Evolutionary conservation across 1,139 yeast genomes (phyloP).

Genomic region (Schwanniomyces etchellsii): DNA sequence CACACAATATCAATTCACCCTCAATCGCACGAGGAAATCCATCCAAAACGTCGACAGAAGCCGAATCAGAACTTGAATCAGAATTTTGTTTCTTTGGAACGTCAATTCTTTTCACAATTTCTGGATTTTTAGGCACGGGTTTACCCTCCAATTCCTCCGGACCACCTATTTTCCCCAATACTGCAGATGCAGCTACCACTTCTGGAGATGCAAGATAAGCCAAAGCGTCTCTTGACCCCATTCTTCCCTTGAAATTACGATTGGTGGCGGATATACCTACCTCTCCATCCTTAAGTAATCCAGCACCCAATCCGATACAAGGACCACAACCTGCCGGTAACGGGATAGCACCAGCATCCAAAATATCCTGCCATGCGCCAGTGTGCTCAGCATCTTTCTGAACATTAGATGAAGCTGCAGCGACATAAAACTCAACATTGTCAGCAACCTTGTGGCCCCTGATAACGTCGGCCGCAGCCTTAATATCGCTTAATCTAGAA

Average conservation of each 20-base stretch:
- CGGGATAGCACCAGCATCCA: constrained; percentile 92
- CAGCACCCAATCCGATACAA: constrained; percentile 95
- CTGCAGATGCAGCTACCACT: constrained; percentile 96
- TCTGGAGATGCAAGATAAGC: constrained; percentile 97
- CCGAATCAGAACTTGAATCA: constrained; percentile 18
- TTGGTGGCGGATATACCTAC: constrained; percentile 98
- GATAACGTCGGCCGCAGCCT: constrained; percentile 89
- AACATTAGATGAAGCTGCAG: constrained; percentile 93
- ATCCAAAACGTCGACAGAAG: constrained; percentile 60
- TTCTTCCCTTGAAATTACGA: constrained; percentile 97
- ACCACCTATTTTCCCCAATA: constrained; percentile 86
- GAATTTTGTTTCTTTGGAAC: constrained; percentile 26
- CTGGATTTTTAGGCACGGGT: constrained; percentile 39
- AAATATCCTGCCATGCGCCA: constrained; percentile 88
- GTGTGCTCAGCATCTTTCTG: constrained; percentile 84
- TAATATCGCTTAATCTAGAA: constrained; percentile 85
- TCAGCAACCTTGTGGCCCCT: constrained; percentile 76
- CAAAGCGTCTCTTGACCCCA: constrained; percentile 96
- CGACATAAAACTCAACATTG: constrained; percentile 91
- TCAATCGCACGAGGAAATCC: constrained; percentile 87
- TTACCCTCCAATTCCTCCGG: constrained; percentile 77
- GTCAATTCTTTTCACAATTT: constrained; percentile 44
- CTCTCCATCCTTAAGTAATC: constrained; percentile 89
- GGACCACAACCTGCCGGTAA: constrained; percentile 99
- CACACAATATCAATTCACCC: constrained; percentile 92